Conservation (phyloP, 495 filamentous ascomycete species). For the Hypoxylon fuscum region DNA sequence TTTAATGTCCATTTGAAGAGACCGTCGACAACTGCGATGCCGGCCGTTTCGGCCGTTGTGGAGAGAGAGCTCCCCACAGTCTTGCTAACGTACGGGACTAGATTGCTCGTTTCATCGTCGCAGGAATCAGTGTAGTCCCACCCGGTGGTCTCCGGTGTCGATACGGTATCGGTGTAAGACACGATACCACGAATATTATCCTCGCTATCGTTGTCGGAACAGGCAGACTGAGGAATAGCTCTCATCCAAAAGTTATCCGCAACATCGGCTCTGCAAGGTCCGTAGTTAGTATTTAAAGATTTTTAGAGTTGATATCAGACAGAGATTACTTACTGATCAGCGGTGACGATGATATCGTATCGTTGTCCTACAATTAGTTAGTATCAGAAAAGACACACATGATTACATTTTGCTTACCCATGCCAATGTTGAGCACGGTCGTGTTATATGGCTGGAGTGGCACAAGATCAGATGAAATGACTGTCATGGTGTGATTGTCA, state of each 20-base stretch:
- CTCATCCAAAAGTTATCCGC: constrained; percentile 69
- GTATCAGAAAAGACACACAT: not conserved
- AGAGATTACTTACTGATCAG: constrained; percentile 50
- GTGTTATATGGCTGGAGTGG: constrained; percentile 58
- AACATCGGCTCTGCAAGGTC: constrained; percentile 19
- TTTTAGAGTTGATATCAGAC: not conserved
- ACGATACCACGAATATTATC: constrained; percentile 67
- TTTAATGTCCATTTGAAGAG: constrained; percentile 56
- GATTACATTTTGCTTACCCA: constrained; percentile 52
- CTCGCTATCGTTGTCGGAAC: constrained; percentile 50
- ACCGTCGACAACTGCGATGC: constrained; percentile 35
- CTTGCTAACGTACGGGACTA: constrained; percentile 55
- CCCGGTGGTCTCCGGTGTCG: constrained; percentile 46
- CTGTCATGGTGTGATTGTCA: constrained; percentile 60
- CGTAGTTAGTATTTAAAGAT: not conserved
- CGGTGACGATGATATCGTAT: constrained; percentile 71
- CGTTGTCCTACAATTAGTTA: constrained; percentile 60
- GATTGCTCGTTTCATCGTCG: constrained; percentile 48
- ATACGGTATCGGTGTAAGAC: constrained; percentile 53
- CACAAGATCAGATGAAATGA: constrained; percentile 58
- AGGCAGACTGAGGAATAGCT: constrained; percentile 62
- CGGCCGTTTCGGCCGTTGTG: constrained; percentile 42
- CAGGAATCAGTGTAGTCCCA: constrained; percentile 48
- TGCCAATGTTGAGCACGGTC: constrained; percentile 61
- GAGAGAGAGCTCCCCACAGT: constrained; percentile 44